These are phyloP conservation scores for Nicotiana tomentosiformis DNA, from an alignment of 257 asterid genomes.

Conservation along the genomic window DNA sequence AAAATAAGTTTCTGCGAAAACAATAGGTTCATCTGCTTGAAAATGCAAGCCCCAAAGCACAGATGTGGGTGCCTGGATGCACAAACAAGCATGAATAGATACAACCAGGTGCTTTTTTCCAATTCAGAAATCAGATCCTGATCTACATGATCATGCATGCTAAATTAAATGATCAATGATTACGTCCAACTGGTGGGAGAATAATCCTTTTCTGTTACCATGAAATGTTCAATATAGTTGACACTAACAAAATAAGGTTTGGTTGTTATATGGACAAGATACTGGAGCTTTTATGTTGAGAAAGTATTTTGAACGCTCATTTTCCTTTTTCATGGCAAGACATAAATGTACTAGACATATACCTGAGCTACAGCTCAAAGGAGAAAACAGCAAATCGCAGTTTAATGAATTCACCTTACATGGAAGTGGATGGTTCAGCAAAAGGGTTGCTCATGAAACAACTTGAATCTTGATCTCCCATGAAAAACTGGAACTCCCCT, in stretches of 20 bases:
- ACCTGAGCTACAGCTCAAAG: slow-evolving; percentile 1
- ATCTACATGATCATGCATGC: background rate
- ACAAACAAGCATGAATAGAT: too few relatives aligned
- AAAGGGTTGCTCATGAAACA: background rate
- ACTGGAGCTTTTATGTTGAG: background rate
- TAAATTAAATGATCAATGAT: background rate
- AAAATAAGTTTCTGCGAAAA: background rate
- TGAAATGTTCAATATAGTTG: background rate
- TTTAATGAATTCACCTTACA: background rate
- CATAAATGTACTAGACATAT: background rate
- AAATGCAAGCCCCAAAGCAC: too few relatives aligned
- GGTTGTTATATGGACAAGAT: background rate
- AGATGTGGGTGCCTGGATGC: too few relatives aligned
- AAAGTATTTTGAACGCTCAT: background rate
- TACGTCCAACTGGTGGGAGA: background rate
- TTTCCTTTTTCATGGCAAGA: background rate
- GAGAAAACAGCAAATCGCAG: background rate
- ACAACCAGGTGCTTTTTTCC: too few relatives aligned
- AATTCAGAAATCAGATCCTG: background rate
- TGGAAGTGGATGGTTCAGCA: background rate
- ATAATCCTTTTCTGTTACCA: background rate
- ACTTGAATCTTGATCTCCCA: background rate
- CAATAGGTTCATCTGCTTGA: too few relatives aligned
- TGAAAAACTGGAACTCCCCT: background rate
- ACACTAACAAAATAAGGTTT: background rate